Conservation (phyloP, 768 basidiomycete genomes). For the Russula earlei region DNA sequence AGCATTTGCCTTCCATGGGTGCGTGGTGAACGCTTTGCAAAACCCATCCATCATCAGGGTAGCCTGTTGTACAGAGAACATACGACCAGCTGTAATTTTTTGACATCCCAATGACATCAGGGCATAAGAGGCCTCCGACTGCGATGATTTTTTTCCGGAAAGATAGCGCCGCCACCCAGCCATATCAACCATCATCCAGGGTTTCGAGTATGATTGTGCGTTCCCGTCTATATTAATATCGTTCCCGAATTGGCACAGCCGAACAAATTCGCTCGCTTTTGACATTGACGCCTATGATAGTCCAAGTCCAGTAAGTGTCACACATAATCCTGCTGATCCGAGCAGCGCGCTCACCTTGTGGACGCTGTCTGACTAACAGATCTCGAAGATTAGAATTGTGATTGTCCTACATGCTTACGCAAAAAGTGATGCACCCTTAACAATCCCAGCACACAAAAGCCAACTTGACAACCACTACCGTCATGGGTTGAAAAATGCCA, state of each 20-base stretch:
- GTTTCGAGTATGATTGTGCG: background rate
- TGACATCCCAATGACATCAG: background rate
- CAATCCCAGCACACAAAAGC: background rate
- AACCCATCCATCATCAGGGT: background rate
- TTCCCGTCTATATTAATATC: background rate
- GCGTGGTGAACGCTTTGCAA: too few species aligned
- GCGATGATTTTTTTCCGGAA: background rate
- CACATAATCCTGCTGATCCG: background rate
- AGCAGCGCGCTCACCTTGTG: background rate
- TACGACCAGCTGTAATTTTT: too few species aligned
- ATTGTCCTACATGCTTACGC: slow-evolving; percentile 1
- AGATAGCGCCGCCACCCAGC: background rate
- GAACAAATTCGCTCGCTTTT: too few species aligned
- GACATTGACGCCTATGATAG: too few species aligned
- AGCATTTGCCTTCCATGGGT: background rate
- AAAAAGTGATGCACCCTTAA: background rate
- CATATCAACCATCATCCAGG: background rate
- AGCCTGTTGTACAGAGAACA: too few species aligned
- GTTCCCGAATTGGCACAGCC: too few species aligned
- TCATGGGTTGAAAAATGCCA: too few species aligned
- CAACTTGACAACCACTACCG: too few species aligned
- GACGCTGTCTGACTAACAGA: too few species aligned
- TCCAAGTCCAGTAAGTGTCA: too few species aligned
- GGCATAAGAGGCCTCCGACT: background rate
- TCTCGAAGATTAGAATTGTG: too few species aligned